phyloP scores from a whole-genome alignment of 2,329 filamentous ascomycete species.

The Furcasterigmium furcatum region DNA sequence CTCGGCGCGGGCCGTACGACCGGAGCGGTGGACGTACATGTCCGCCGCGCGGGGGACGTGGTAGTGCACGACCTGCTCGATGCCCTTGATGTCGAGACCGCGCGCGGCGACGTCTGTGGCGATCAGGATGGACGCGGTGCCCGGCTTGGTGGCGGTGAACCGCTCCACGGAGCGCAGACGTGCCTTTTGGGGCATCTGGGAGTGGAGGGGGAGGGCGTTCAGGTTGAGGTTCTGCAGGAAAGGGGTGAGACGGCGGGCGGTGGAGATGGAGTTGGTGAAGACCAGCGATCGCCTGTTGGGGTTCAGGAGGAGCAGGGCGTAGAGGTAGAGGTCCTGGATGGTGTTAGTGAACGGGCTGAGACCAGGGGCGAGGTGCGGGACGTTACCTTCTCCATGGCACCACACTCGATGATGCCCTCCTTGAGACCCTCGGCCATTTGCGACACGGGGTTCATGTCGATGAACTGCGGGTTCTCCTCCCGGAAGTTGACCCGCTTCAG shows the following conservation, averaged over 20 bases:
- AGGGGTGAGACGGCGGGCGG: slow-evolving; percentile 81
- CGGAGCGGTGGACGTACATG: slow-evolving; percentile 92
- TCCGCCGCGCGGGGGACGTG: slow-evolving; percentile 90
- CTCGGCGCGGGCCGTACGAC: slow-evolving; percentile 84
- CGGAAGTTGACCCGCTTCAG: slow-evolving; percentile 86
- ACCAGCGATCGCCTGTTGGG: slow-evolving; percentile 78
- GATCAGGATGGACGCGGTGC: slow-evolving; percentile 66
- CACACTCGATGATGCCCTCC: slow-evolving; percentile 90
- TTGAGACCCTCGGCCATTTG: slow-evolving; percentile 86
- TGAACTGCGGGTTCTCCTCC: slow-evolving; percentile 79
- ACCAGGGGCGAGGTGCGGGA: slow-evolving; percentile 5
- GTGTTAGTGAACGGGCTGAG: slow-evolving; percentile 13
- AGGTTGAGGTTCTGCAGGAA: slow-evolving; percentile 81
- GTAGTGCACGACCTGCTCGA: slow-evolving; percentile 91
- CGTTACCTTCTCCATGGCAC: slow-evolving; percentile 87
- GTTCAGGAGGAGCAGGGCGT: slow-evolving; percentile 80
- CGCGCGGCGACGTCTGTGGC: slow-evolving; percentile 93
- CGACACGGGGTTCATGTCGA: slow-evolving; percentile 84
- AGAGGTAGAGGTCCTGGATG: slow-evolving; percentile 80
- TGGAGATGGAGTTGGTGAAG: slow-evolving; percentile 94
- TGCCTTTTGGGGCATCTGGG: slow-evolving; percentile 93
- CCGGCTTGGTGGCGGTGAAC: slow-evolving; percentile 64
- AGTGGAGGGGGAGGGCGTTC: slow-evolving; percentile 77
- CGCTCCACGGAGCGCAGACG: slow-evolving; percentile 89
- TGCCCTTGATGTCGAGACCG: slow-evolving; percentile 87